phyloP scores from a whole-genome alignment of 768 basidiomycete species.

The Russula sp. region DNA sequence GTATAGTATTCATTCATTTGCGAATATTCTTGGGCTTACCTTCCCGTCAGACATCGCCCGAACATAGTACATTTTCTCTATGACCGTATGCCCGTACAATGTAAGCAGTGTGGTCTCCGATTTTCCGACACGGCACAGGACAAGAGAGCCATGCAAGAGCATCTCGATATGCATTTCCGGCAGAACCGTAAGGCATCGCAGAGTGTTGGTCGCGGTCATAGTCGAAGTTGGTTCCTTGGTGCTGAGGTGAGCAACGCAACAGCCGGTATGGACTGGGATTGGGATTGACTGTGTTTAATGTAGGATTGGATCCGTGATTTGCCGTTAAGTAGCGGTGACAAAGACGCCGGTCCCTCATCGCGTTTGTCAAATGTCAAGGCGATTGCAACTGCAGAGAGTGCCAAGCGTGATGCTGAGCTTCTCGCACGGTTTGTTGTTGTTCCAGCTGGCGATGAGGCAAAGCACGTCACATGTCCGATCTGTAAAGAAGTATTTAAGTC shows the following conservation, averaged over 20 bases:
- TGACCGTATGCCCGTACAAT: slow-evolving; percentile 71
- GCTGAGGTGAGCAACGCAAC: slow-evolving; percentile 59
- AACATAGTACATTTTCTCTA: slow-evolving; percentile 67
- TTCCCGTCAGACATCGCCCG: slow-evolving; percentile 51
- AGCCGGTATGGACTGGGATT: neutral
- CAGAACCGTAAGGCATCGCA: slow-evolving; percentile 84
- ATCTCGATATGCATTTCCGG: slow-evolving; percentile 95
- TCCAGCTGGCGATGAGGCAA: slow-evolving; percentile 85
- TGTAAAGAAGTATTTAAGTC: slow-evolving; percentile 92
- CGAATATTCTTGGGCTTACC: neutral
- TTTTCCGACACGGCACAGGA: slow-evolving; percentile 72
- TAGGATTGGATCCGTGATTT: slow-evolving; percentile 89
- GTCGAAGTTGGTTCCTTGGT: slow-evolving; percentile 84
- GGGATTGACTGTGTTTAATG: slow-evolving; percentile 8
- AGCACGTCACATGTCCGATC: slow-evolving; percentile 83
- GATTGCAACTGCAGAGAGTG: slow-evolving; percentile 58
- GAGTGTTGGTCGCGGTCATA: slow-evolving; percentile 78
- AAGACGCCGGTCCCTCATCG: slow-evolving; percentile 56
- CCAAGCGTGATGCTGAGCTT: slow-evolving; percentile 73
- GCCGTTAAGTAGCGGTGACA: slow-evolving; percentile 60
- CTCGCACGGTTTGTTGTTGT: slow-evolving; percentile 80
- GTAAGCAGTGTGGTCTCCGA: slow-evolving; percentile 90
- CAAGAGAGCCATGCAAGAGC: slow-evolving; percentile 76
- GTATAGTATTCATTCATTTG: slow-evolving; percentile 40
- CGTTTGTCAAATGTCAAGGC: slow-evolving; percentile 54